Conservation (phyloP, 176 grass and related monocot genomes). For the Oryza nivara region DNA sequence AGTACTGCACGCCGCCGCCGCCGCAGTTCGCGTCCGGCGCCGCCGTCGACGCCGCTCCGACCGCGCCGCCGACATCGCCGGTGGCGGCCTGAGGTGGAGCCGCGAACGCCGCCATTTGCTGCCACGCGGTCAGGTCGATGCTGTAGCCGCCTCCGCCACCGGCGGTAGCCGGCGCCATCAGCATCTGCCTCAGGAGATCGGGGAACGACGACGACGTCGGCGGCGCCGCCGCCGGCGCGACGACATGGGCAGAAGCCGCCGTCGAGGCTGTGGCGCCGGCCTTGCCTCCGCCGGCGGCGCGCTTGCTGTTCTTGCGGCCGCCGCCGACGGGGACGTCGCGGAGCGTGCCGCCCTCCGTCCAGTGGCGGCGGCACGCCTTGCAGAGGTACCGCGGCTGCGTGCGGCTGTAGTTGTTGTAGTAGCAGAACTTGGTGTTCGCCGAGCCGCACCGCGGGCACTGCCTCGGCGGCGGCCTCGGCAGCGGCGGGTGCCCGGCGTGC, state of each 20-base stretch:
- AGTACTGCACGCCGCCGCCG: slow-evolving; percentile 49
- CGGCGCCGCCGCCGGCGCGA: background rate
- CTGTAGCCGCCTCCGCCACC: slow-evolving; percentile 32
- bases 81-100: background rate
- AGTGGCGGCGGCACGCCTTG: slow-evolving; percentile 81
- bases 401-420: slow-evolving; percentile 98
- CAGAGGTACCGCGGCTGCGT: slow-evolving; percentile 85
- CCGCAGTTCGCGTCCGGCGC: slow-evolving; percentile 36
- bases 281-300: slow-evolving; percentile 6
- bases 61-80: slow-evolving; percentile 21
- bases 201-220: slow-evolving; percentile 46
- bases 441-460: slow-evolving; percentile 84
- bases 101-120: slow-evolving; percentile 34
- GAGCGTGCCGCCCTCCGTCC: slow-evolving; percentile 90
- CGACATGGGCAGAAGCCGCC: too few relatives aligned
- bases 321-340: slow-evolving; percentile 94
- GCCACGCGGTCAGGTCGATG: slow-evolving; percentile 57
- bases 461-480: slow-evolving; percentile 63
- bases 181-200: slow-evolving; percentile 62
- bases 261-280: background rate
- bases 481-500: slow-evolving; percentile 50
- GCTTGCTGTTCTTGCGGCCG: slow-evolving; percentile 77
- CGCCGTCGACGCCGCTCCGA: slow-evolving; percentile 25
- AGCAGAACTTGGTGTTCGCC: slow-evolving; percentile 94
- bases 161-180: slow-evolving; percentile 39